A percentile compares a stretch with the other conserved stretches of the same genome.
phyloP scores from a whole-genome alignment of 495 filamentous ascomycete genomes.

The Cairneyella variabilis region DNA sequence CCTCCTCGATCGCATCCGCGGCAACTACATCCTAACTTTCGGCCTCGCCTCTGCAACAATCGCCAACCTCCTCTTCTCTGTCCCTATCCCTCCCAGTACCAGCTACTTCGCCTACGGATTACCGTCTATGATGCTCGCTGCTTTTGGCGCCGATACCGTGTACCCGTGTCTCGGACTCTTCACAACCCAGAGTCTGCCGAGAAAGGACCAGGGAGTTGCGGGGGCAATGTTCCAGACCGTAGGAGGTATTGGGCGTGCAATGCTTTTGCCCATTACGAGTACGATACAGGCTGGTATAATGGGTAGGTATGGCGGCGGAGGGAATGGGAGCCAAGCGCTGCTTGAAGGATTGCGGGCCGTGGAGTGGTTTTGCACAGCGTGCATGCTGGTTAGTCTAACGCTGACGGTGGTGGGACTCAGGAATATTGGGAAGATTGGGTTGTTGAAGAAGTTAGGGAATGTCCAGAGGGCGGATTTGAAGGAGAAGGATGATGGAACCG shows the following conservation, averaged over 20 bases:
- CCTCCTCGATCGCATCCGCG: constrained; percentile 48
- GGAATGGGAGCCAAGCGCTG: constrained; percentile 37
- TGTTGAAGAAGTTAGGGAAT: constrained; percentile 21
- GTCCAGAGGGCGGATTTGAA: constrained; percentile 15
- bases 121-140: constrained; percentile 53
- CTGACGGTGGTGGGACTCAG: constrained; percentile 19
- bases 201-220: constrained; percentile 57
- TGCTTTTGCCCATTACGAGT: constrained; percentile 55
- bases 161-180: constrained; percentile 58
- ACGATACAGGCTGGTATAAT: constrained; percentile 54
- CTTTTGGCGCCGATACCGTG: constrained; percentile 55
- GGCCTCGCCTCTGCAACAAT: constrained; percentile 46
- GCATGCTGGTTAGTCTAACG: constrained; percentile 2
- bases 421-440: constrained; percentile 28
- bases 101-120: constrained; percentile 59
- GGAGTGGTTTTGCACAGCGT: constrained; percentile 49
- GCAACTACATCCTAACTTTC: constrained; percentile 48
- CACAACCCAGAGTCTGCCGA: constrained; percentile 51
- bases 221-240: constrained; percentile 59
- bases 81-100: constrained; percentile 48
- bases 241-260: constrained; percentile 51
- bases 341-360: constrained; percentile 48
- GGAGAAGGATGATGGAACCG: constrained; percentile 9
- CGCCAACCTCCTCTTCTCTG: constrained; percentile 49
- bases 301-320: constrained; percentile 35